Evolutionary conservation across 306 rosid species (phyloP).

Genomic region (Vigna hirtella): DNA sequence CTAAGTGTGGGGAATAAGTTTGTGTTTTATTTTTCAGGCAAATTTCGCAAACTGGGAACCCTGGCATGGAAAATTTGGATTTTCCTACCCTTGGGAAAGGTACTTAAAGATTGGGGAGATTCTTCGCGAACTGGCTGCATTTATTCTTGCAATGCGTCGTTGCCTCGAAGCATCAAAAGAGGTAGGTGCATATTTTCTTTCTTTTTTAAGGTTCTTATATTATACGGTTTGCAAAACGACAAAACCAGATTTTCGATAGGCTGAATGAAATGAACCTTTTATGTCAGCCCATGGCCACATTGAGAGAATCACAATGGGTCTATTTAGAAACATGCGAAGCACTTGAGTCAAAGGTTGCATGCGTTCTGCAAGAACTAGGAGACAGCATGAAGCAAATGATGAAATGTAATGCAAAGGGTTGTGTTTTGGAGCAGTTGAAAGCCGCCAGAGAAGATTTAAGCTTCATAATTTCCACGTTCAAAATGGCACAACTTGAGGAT

Average conservation of each 20-base stretch:
- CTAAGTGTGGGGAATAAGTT: neutral
- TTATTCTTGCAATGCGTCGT: conserved; percentile 52
- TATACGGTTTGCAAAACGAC: neutral
- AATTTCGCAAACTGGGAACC: conserved; percentile 98
- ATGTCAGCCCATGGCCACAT: conserved; percentile 45
- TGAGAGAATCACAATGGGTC: conserved; percentile 43
- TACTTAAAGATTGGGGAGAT: conserved; percentile 75
- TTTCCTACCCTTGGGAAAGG: conserved; percentile 78
- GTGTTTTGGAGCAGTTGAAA: conserved; percentile 59
- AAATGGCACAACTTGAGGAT: conserved; percentile 48
- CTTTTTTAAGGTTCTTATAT: conserved; percentile 36
- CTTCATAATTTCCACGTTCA: conserved; percentile 42
- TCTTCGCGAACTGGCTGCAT: conserved; percentile 74
- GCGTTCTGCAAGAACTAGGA: conserved; percentile 70
- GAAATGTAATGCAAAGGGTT: conserved; percentile 47
- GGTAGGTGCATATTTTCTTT: conserved; percentile 44
- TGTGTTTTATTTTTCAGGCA: conserved; percentile 48
- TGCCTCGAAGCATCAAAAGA: conserved; percentile 72
- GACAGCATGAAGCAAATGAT: conserved; percentile 70
- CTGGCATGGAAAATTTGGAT: conserved; percentile 96
- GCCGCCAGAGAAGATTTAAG: conserved; percentile 56
- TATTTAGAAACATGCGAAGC: conserved; percentile 58
- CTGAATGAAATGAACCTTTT: conserved; percentile 14
- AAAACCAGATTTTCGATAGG: neutral
- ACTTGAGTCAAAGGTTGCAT: conserved; percentile 53